Evolutionary conservation across 2,329 filamentous ascomycete genomes (phyloP), one percentile per base, ranked within the genome.

Genomic region (Trichothecium roseum): DNA sequence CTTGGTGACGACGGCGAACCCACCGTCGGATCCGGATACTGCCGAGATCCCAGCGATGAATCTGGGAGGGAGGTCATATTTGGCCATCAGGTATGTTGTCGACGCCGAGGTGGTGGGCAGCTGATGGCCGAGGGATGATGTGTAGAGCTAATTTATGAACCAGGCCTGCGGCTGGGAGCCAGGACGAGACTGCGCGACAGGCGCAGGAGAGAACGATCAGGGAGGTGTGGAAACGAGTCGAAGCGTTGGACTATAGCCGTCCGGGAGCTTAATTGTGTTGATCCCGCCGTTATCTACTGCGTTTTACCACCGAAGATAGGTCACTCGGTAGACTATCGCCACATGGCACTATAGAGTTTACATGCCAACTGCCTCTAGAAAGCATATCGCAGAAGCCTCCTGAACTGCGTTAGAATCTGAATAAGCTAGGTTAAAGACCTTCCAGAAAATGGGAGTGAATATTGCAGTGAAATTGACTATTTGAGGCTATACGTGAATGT

Each of bases 1-100:
- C 0, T 53, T 87, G 4, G 66, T 86, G 15, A 87, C 82, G 0
- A 81, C 77, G 3, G 81, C 81, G 1, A 85, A 85, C 45, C 80
- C 81, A 2, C 81, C 81, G 0, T 55, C 67, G 28, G 62, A 81
- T 42, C 54, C 60, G 10, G 63, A 65, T 9, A 74, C 63, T 1
- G 72, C 68, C 2, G 54, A 64, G 0, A 77, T 86, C 17, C 60
- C 69, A 33, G 70, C 77, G 8, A 74, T 72, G 2, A 66, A 64
- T 34, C 55, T 87, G 9, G 82, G 81, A 0, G 76, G 81, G 44
- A 62, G 83, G 18, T 50, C 85, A 8, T 87, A 86, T 54, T 59
- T 87, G 30, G 81, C 81, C 1, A 77, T 86, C 35, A 59, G 77
- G 69, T 74, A 56, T 45, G 62, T 26, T 6, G 4, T 24, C 12